Evolutionary conservation across 805 yeast species (phyloP).

Genomic region (Blastobotrys attinorum): DNA sequence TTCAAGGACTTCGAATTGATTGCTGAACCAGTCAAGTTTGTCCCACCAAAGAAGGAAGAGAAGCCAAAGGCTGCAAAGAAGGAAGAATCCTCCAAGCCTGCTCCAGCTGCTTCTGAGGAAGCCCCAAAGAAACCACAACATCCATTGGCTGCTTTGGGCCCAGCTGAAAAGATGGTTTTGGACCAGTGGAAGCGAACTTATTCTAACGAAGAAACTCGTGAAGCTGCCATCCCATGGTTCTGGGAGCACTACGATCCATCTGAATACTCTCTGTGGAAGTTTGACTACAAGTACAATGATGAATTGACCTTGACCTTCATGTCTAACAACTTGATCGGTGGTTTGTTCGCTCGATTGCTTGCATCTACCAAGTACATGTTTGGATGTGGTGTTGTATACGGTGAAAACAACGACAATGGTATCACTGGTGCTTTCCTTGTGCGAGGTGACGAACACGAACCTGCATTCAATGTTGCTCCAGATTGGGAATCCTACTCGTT

Average conservation of each 20-base stretch:
- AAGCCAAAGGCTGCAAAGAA: slow-evolving; percentile 31
- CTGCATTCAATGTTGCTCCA: slow-evolving; percentile 98
- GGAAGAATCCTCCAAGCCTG: slow-evolving; percentile 29
- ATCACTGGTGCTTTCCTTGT: slow-evolving; percentile 90
- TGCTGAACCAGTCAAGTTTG: slow-evolving; percentile 58
- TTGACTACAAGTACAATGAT: slow-evolving; percentile 95
- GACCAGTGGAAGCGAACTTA: slow-evolving; percentile 96
- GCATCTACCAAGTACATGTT: slow-evolving; percentile 92
- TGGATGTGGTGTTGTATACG: slow-evolving; percentile 91
- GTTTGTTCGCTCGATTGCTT: slow-evolving; percentile 90
- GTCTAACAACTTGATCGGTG: slow-evolving; percentile 97
- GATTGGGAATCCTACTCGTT: slow-evolving; percentile 94
- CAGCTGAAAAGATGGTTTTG: slow-evolving; percentile 52
- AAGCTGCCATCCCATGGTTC: slow-evolving; percentile 93
- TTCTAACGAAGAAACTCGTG: slow-evolving; percentile 97
- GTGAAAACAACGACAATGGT: slow-evolving; percentile 98
- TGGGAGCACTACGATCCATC: slow-evolving; percentile 89
- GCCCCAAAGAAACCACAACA: slow-evolving; percentile 73
- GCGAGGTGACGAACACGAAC: slow-evolving; percentile 85
- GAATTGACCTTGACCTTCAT: slow-evolving; percentile 95
- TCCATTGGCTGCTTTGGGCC: slow-evolving; percentile 82
- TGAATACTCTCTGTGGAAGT: slow-evolving; percentile 94
- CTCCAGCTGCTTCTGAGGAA: slow-evolving; percentile 39
- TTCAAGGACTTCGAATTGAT: slow-evolving; percentile 48
- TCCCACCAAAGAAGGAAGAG: slow-evolving; percentile 49